A percentile compares a stretch with the other conserved stretches of the same genome.
These are phyloP conservation scores for Mycocentrospora acerina DNA, from an alignment of 2,329 filamentous ascomycete genomes.

Conservation along the genomic window DNA sequence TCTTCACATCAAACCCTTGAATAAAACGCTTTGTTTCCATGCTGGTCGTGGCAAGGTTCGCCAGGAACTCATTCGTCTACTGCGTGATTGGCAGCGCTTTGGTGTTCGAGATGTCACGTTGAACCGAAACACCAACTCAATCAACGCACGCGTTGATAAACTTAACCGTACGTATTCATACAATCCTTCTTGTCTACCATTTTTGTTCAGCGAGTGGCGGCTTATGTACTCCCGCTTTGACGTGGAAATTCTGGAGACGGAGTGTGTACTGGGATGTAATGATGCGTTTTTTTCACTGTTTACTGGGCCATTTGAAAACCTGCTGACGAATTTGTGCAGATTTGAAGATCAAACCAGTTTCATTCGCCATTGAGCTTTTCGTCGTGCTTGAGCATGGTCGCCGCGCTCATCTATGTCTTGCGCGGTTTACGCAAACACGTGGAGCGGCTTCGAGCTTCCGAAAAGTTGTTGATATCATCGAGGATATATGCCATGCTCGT, in stretches of 20 bases:
- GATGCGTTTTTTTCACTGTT: slow-evolving; percentile 4
- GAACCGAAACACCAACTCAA: slow-evolving; percentile 75
- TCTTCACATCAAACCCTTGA: slow-evolving; percentile 84
- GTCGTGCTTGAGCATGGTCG: slow-evolving; percentile 84
- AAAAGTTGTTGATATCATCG: slow-evolving; percentile 75
- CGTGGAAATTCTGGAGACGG: slow-evolving; percentile 17
- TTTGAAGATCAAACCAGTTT: slow-evolving; percentile 81
- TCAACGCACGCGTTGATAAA: slow-evolving; percentile 75
- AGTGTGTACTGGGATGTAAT: slow-evolving; percentile 21
- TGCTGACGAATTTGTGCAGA: slow-evolving; percentile 51
- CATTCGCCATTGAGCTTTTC: slow-evolving; percentile 84
- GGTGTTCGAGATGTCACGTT: slow-evolving; percentile 79
- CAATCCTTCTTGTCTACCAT: slow-evolving; percentile 4
- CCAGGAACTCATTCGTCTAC: slow-evolving; percentile 72
- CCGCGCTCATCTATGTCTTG: slow-evolving; percentile 73
- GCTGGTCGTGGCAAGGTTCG: slow-evolving; percentile 72
- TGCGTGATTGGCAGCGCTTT: slow-evolving; percentile 77
- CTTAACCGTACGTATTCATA: slow-evolving; percentile 69
- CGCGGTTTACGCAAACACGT: slow-evolving; percentile 83
- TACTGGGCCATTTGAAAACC: neutral
- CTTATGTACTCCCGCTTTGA: slow-evolving; percentile 16
- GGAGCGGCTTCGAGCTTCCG: slow-evolving; percentile 91
- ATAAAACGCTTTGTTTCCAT: slow-evolving; percentile 71
- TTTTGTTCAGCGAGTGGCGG: slow-evolving; percentile 19
- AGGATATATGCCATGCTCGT: slow-evolving; percentile 65